Evolutionary conservation across 257 asterid species (phyloP).

Genomic region (Petrea volubilis): DNA sequence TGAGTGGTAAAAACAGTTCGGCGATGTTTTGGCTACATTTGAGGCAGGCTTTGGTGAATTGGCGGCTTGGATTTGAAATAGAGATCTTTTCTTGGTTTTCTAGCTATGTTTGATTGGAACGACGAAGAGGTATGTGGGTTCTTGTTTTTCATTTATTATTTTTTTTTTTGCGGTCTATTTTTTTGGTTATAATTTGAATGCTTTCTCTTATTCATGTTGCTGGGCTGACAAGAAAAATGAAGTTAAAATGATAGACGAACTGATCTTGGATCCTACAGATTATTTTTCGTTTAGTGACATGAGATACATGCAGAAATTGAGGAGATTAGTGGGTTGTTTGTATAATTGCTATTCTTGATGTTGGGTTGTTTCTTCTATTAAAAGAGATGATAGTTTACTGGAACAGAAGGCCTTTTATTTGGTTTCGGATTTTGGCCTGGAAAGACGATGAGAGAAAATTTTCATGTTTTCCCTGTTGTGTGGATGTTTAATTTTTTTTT

Average conservation of each 20-base stretch:
- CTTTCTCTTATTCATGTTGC: neutral
- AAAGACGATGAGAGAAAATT: neutral
- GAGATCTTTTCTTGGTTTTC: constrained; percentile 15
- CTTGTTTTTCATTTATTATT: neutral
- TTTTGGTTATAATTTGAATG: neutral
- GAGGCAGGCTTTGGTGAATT: constrained; percentile 12
- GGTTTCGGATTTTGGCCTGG: neutral
- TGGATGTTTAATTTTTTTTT: neutral
- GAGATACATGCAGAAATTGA: neutral
- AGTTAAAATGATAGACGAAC: neutral
- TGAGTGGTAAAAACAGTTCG: constrained; percentile 23
- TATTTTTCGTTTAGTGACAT: neutral
- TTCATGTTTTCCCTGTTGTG: neutral
- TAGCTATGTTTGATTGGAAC: constrained; percentile 72
- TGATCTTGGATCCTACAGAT: neutral
- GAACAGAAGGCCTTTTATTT: neutral
- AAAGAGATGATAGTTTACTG: neutral
- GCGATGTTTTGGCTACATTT: constrained; percentile 42
- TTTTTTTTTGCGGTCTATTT: neutral
- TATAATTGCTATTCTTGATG: neutral
- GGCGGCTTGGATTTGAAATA: constrained; percentile 15
- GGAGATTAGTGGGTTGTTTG: neutral
- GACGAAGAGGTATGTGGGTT: constrained; percentile 52
- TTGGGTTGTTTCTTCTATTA: neutral
- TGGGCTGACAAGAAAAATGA: neutral